Percentiles rank a stretch among this genome's conserved stretches.
These are phyloP conservation scores for Xanthoconium purpureum DNA, from an alignment of 768 basidiomycete species.

Conservation along the genomic window DNA sequence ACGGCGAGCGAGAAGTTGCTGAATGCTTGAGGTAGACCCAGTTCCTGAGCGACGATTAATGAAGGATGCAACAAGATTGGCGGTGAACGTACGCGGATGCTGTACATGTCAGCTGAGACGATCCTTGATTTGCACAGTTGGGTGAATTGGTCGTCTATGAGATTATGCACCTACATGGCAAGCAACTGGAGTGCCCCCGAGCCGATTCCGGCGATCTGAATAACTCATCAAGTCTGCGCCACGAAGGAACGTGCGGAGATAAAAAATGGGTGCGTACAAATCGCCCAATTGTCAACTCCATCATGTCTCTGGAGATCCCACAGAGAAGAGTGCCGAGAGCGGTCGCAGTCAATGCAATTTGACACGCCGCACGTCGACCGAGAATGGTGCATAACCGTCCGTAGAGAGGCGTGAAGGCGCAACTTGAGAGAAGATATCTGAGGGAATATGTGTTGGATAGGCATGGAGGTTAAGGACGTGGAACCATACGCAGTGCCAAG, in stretches of 20 bases:
- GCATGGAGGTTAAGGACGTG: background rate
- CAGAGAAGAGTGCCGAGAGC: slow-evolving; percentile 61
- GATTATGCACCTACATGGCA: slow-evolving; percentile 2
- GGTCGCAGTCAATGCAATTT: slow-evolving; percentile 57
- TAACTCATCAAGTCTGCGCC: background rate
- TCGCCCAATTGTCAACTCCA: slow-evolving; percentile 62
- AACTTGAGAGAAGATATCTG: slow-evolving; percentile 65
- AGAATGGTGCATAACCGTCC: slow-evolving; percentile 73
- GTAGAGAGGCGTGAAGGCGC: slow-evolving; percentile 78
- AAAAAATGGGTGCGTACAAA: slow-evolving; percentile 43
- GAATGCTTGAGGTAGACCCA: slow-evolving; percentile 42
- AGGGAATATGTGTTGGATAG: background rate
- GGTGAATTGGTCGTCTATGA: background rate
- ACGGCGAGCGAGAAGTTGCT: slow-evolving; percentile 22
- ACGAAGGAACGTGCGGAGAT: background rate
- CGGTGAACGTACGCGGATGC: slow-evolving; percentile 1
- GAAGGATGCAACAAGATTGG: background rate
- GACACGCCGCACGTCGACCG: slow-evolving; percentile 66
- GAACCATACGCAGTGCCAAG: slow-evolving; percentile 20
- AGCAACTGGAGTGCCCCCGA: slow-evolving; percentile 12
- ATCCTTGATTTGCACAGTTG: slow-evolving; percentile 3
- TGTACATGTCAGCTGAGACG: slow-evolving; percentile 12
- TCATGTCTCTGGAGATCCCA: slow-evolving; percentile 64
- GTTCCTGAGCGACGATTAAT: background rate
- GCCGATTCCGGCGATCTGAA: slow-evolving; percentile 14